phyloP scores from a whole-genome alignment of 331 rosid genomes.

The Rhamnella rubrinervis region DNA sequence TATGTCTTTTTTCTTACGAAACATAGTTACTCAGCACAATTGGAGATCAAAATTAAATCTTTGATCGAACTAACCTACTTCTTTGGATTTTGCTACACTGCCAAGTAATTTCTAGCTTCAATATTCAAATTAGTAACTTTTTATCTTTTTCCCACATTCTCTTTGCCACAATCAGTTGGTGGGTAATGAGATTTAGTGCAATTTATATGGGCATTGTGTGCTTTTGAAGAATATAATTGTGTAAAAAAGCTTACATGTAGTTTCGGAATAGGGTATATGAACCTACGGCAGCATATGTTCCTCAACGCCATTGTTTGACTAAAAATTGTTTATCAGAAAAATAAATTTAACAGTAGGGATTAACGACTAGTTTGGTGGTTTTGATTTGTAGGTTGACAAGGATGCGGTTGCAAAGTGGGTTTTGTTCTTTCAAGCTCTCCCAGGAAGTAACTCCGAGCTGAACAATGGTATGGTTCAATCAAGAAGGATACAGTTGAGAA shows the following conservation, averaged over 20 bases:
- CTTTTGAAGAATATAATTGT: background rate
- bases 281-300: background rate
- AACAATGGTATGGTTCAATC: conserved; percentile 45
- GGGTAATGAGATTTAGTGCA: background rate
- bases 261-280: background rate
- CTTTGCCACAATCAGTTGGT: background rate
- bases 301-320: background rate
- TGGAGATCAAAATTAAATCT: too few relatives aligned
- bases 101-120: too few relatives aligned
- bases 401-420: conserved; percentile 71
- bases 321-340: background rate
- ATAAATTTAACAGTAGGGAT: background rate
- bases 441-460: conserved; percentile 34
- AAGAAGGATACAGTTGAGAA: background rate
- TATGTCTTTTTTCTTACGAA: too few relatives aligned
- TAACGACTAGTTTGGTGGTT: background rate
- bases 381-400: conserved; percentile 59
- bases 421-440: conserved; percentile 75
- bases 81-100: too few relatives aligned
- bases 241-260: background rate
- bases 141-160: too few relatives aligned
- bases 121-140: too few relatives aligned
- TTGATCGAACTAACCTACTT: too few relatives aligned
- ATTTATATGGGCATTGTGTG: too few relatives aligned
- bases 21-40: too few relatives aligned